Evolutionary conservation across 1,284 basidiomycete species (phyloP).

Genomic region (Ceratobasidium sp.): DNA sequence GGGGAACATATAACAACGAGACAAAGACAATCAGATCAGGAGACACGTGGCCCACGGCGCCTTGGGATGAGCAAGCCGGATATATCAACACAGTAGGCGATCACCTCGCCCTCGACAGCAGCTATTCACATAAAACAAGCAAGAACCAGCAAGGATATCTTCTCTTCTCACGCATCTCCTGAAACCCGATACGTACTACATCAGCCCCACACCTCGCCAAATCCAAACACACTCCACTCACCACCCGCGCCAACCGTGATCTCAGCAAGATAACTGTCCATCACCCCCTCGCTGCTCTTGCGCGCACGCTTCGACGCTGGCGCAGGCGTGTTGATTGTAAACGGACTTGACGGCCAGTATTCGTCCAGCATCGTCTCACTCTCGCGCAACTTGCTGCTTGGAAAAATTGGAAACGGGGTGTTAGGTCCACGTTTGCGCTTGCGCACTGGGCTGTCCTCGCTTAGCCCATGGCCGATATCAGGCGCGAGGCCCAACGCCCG

Average conservation of each 20-base stretch:
- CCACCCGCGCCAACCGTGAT: slow-evolving; percentile 17
- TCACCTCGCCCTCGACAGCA: slow-evolving; percentile 20
- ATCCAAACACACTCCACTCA: slow-evolving; percentile 11
- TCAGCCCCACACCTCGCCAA: slow-evolving; percentile 9
- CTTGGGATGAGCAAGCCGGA: background rate
- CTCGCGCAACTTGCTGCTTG: slow-evolving; percentile 37
- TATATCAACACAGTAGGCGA: slow-evolving; percentile 24
- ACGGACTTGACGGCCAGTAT: slow-evolving; percentile 37
- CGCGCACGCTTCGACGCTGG: slow-evolving; percentile 38
- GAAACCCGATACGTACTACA: background rate
- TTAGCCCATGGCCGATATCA: slow-evolving; percentile 28
- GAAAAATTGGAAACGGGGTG: slow-evolving; percentile 37
- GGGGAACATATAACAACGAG: background rate
- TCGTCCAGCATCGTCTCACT: slow-evolving; percentile 32
- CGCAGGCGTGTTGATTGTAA: slow-evolving; percentile 37
- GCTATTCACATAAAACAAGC: slow-evolving; percentile 31
- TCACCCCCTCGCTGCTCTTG: background rate
- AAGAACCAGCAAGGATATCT: background rate
- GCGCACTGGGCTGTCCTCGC: slow-evolving; percentile 31
- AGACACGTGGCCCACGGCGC: slow-evolving; percentile 12
- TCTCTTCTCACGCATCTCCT: slow-evolving; percentile 20
- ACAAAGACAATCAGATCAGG: slow-evolving; percentile 4
- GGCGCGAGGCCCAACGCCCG: slow-evolving; percentile 37
- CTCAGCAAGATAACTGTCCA: slow-evolving; percentile 30
- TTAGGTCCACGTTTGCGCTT: slow-evolving; percentile 37